Percentiles rank a stretch among this genome's conserved stretches.
Conservation (phyloP, 2,329 filamentous ascomycete species). For the Fusarium dlaminii region DNA sequence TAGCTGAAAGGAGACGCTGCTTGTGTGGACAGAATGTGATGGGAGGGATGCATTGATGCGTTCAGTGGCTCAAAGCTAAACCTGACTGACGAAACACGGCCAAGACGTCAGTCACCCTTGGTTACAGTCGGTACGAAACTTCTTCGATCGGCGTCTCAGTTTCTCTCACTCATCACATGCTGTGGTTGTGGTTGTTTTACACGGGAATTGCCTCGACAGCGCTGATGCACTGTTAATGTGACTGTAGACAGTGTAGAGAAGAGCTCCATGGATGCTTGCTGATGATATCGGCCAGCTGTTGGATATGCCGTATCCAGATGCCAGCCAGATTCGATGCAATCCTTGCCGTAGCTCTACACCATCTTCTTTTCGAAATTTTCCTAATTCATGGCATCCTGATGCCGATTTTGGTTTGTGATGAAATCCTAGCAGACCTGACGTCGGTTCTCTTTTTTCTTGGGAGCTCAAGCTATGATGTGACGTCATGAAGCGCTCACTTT, state of each 20-base stretch:
- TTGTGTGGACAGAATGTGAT: not conserved
- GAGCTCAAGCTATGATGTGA: slow-evolving; percentile 20
- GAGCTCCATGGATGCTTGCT: not conserved
- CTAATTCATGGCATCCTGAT: slow-evolving; percentile 26
- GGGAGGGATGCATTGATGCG: slow-evolving; percentile 29
- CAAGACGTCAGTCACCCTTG: slow-evolving; percentile 36
- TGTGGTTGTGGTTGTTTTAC: slow-evolving; percentile 1
- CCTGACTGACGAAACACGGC: slow-evolving; percentile 28
- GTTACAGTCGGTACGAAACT: not conserved
- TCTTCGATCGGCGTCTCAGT: slow-evolving; percentile 21
- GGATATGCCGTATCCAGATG: not conserved
- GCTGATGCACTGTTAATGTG: not conserved
- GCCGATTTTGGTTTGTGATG: slow-evolving; percentile 17
- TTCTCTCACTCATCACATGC: slow-evolving; percentile 14
- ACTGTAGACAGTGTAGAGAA: not conserved
- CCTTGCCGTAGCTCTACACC: slow-evolving; percentile 20
- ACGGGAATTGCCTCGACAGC: slow-evolving; percentile 14
- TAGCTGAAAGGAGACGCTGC: not conserved
- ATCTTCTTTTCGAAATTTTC: slow-evolving; percentile 17
- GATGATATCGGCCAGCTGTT: not conserved
- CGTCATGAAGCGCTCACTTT: slow-evolving; percentile 41
- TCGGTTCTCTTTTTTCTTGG: slow-evolving; percentile 12
- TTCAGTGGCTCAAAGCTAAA: slow-evolving; percentile 40
- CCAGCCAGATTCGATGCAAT: not conserved
- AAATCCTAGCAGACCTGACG: slow-evolving; percentile 18